These are phyloP conservation scores for Solanum paucissectum DNA, from an alignment of 257 asterid species.

Conservation along the genomic window DNA sequence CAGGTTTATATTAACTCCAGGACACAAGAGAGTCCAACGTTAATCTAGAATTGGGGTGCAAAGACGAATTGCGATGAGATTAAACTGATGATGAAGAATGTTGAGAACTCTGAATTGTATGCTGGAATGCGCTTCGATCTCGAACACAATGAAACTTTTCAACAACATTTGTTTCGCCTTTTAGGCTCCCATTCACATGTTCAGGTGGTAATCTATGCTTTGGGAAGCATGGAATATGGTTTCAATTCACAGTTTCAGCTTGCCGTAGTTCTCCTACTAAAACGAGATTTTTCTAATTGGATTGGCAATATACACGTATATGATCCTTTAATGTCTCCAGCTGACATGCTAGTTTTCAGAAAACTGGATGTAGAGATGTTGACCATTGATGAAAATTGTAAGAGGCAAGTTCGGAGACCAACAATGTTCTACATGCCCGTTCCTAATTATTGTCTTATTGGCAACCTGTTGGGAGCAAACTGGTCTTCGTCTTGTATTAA, in stretches of 20 bases:
- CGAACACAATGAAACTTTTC: background rate
- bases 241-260: background rate
- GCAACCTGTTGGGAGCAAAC: background rate
- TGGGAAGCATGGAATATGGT: background rate
- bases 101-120: background rate
- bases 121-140: background rate
- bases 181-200: background rate
- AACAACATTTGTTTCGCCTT: background rate
- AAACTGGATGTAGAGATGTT: background rate
- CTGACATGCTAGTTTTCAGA: background rate
- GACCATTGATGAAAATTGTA: background rate
- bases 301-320: background rate
- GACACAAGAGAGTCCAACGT: background rate
- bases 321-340: background rate
- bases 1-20: background rate
- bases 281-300: background rate
- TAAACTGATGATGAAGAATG: background rate
- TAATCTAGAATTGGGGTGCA: background rate
- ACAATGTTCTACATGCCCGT: background rate
- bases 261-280: background rate
- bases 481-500: conserved; percentile 4
- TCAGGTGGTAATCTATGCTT: background rate
- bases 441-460: background rate
- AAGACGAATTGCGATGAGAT: background rate
- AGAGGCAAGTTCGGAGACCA: background rate